Evolutionary conservation across 2,329 filamentous ascomycete species (phyloP), one percentile per base, ranked within the genome.

Genomic region (Fusarium sarcochroum): DNA sequence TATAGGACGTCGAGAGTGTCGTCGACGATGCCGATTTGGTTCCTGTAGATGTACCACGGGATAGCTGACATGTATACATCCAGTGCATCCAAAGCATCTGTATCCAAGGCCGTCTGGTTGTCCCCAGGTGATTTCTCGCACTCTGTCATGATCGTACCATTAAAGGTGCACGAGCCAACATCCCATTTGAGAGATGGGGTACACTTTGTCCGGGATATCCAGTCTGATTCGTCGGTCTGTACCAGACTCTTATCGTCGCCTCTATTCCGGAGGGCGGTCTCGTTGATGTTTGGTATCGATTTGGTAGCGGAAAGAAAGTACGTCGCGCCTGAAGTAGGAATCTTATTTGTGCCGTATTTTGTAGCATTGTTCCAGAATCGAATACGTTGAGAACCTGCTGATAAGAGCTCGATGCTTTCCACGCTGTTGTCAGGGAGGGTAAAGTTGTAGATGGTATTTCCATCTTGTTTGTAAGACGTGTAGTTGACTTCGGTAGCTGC

Each of bases 11-110:
- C 69, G 4, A 71, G 42, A 1, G 69, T 71, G 0, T 70, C 58
- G 5, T 71, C 69, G 0, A 68, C 58, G 2, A 71, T 72, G 6
- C 46, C 23, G 9, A 71, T 58, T 6, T 42, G 56, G 6, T 62
- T 68, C 5, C 51, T 30, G 35, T 71, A 70, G 15, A 71, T 68
- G 5, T 62, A 70, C 69, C 69, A 71, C 3, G 69, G 69, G n/a
- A 71, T 71, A 1, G 69, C 69, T 2, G 69, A 68, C 69, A 71
- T 71, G 50, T 71, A 71, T 3, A 70, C 21, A 1, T 30, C 37
- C 3, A 71, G 17, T 0, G 69, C 47, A n/a, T 70, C 53, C 0
- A 71, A 25, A 0, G 69, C 69, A 2, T 62, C 35, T 1, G 56
- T 72, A 6, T 71, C 69, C 1, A 71, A 55, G 0, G 63, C 58